Evolutionary conservation across 129 eudicot genomes (phyloP).

Genomic region (Oenanthe sinensis): DNA sequence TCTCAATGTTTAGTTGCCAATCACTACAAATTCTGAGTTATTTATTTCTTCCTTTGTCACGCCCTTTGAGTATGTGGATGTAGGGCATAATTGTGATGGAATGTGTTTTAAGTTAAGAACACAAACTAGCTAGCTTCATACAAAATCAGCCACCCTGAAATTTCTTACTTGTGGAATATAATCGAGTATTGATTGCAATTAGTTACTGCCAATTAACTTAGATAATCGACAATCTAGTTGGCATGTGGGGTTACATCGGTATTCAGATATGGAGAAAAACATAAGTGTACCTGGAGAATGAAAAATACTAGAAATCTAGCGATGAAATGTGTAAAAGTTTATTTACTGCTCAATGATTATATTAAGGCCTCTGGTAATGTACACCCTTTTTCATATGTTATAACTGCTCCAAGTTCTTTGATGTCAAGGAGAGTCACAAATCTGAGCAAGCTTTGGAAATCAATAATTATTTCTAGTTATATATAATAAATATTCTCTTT

Average conservation of each 20-base stretch:
- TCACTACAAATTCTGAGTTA: neutral
- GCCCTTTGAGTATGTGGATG: neutral
- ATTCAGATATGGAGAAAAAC: neutral
- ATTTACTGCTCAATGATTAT: neutral
- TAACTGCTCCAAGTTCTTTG: neutral
- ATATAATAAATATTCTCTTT: neutral
- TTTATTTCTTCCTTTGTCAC: neutral
- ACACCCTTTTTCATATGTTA: neutral
- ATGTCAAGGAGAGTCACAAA: neutral
- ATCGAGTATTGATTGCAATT: neutral
- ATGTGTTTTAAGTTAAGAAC: neutral
- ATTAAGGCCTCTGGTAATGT: neutral
- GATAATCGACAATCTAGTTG: neutral
- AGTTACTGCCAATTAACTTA: neutral
- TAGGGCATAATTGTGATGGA: neutral
- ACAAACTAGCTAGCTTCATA: neutral
- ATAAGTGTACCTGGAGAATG: neutral
- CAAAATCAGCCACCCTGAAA: neutral
- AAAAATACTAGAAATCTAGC: neutral
- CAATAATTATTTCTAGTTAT: too few species aligned
- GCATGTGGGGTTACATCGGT: neutral
- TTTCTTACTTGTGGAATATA: neutral
- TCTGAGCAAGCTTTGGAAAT: neutral
- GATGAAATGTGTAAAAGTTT: neutral
- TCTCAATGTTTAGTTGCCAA: neutral